These are phyloP conservation scores for Phytophthora hybrid DNA, from an alignment of 352 stramenopile species.

Conservation along the genomic window DNA sequence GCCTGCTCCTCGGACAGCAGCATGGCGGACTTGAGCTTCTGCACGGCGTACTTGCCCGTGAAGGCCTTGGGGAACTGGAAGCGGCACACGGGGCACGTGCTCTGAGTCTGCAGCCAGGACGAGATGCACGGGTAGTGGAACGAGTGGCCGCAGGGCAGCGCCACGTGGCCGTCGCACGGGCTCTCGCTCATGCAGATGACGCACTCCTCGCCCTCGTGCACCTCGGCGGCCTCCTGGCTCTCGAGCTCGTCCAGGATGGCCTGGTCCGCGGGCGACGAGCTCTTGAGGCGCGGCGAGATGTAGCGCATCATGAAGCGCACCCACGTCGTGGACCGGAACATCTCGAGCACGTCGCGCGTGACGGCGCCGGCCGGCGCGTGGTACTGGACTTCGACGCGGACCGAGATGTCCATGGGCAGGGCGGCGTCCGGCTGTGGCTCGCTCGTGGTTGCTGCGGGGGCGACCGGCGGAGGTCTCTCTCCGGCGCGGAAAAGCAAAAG, in stretches of 20 bases:
- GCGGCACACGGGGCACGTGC: slow-evolving; percentile 95
- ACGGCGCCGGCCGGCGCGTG: slow-evolving; percentile 56
- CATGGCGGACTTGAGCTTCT: slow-evolving; percentile 72
- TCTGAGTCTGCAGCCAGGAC: slow-evolving; percentile 91
- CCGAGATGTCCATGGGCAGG: slow-evolving; percentile 64
- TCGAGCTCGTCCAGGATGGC: slow-evolving; percentile 62
- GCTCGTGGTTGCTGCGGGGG: slow-evolving; percentile 22
- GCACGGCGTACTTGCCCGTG: slow-evolving; percentile 71
- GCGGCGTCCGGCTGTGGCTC: slow-evolving; percentile 17
- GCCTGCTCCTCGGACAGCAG: slow-evolving; percentile 55
- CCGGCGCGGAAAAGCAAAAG: slow-evolving; percentile 44
- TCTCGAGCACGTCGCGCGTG: slow-evolving; percentile 69
- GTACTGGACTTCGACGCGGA: slow-evolving; percentile 80
- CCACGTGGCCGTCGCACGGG: slow-evolving; percentile 60
- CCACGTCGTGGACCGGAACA: slow-evolving; percentile 78
- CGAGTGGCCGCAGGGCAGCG: slow-evolving; percentile 92
- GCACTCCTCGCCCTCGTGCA: slow-evolving; percentile 65
- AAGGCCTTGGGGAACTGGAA: slow-evolving; percentile 88
- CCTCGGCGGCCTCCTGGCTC: slow-evolving; percentile 39
- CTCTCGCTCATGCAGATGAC: slow-evolving; percentile 92
- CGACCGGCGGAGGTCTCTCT: slow-evolving; percentile 22
- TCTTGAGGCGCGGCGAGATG: slow-evolving; percentile 76
- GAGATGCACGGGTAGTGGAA: slow-evolving; percentile 95
- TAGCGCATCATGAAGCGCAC: slow-evolving; percentile 84
- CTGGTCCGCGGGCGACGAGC: slow-evolving; percentile 64